Conservation (phyloP, 2,329 filamentous ascomycete species). For the Stagonosporopsis vannaccii region DNA sequence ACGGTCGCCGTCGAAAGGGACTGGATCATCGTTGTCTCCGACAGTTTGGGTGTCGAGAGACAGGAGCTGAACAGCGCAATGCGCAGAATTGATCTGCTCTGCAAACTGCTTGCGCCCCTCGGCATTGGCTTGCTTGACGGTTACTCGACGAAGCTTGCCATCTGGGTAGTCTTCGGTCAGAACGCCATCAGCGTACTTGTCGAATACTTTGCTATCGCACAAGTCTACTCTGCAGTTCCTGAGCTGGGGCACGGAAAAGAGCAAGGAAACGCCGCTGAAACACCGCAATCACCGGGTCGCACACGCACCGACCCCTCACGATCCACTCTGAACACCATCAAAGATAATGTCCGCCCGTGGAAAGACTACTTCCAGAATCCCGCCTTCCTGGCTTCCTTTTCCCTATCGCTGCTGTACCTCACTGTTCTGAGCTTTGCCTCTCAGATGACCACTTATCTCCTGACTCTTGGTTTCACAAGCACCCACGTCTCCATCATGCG, state of each 20-base stretch:
- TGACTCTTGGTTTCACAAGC: slow-evolving; percentile 61
- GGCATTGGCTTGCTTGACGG: slow-evolving; percentile 59
- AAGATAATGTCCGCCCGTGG: slow-evolving; percentile 30
- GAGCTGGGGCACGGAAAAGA: slow-evolving; percentile 29
- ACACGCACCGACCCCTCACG: slow-evolving; percentile 11
- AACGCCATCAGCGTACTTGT: slow-evolving; percentile 57
- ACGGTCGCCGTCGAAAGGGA: slow-evolving; percentile 74
- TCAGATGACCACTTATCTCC: slow-evolving; percentile 71
- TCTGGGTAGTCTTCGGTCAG: slow-evolving; percentile 59
- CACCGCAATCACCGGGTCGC: slow-evolving; percentile 14
- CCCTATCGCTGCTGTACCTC: slow-evolving; percentile 67
- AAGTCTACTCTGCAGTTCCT: slow-evolving; percentile 48
- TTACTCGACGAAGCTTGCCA: slow-evolving; percentile 58
- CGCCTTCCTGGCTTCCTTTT: slow-evolving; percentile 67
- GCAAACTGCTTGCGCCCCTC: slow-evolving; percentile 64
- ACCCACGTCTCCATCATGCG: slow-evolving; percentile 63
- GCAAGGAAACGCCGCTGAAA: slow-evolving; percentile 14
- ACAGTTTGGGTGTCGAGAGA: slow-evolving; percentile 37
- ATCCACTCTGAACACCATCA: slow-evolving; percentile 6
- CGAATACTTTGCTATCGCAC: slow-evolving; percentile 63
- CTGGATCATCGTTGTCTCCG: slow-evolving; percentile 67
- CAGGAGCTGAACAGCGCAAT: slow-evolving; percentile 64
- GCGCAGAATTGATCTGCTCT: slow-evolving; percentile 65
- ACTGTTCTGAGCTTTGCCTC: slow-evolving; percentile 56
- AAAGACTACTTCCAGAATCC: slow-evolving; percentile 60